Conservation (phyloP, 768 basidiomycete species). For the Suillus alpinus region DNA sequence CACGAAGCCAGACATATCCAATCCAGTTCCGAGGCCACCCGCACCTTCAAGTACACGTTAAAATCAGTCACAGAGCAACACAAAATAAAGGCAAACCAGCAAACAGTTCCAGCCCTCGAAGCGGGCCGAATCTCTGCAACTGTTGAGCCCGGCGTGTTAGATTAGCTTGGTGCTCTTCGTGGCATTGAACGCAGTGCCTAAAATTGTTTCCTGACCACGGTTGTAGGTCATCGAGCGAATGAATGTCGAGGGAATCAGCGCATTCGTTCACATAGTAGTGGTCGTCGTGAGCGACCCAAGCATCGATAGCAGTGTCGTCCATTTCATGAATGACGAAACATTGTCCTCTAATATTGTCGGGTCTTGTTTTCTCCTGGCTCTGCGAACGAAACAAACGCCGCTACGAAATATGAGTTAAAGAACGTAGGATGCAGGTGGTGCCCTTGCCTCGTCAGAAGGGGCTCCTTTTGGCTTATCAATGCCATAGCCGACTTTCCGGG, state of each 20-base stretch:
- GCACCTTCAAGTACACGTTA: slow-evolving; percentile 46
- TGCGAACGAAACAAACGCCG: slow-evolving; percentile 42
- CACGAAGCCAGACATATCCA: slow-evolving; percentile 59
- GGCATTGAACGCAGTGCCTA: slow-evolving; percentile 40
- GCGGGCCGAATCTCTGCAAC: slow-evolving; percentile 36
- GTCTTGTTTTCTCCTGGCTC: slow-evolving; percentile 21
- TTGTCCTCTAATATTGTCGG: slow-evolving; percentile 48
- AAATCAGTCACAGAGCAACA: neutral
- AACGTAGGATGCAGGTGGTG: neutral
- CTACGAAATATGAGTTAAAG: slow-evolving; percentile 17
- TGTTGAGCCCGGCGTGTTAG: slow-evolving; percentile 31
- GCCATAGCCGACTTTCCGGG: slow-evolving; percentile 16
- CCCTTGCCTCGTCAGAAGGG: slow-evolving; percentile 44
- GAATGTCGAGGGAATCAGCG: slow-evolving; percentile 17
- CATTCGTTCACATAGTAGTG: slow-evolving; percentile 54
- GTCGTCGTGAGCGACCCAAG: slow-evolving; percentile 51
- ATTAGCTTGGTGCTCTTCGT: slow-evolving; percentile 26
- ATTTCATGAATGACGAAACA: slow-evolving; percentile 46
- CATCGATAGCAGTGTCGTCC: slow-evolving; percentile 28
- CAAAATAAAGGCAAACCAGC: slow-evolving; percentile 42
- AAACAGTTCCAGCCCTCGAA: slow-evolving; percentile 67
- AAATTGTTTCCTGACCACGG: slow-evolving; percentile 30
- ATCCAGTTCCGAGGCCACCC: slow-evolving; percentile 69
- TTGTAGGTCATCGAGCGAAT: slow-evolving; percentile 19
- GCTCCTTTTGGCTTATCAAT: slow-evolving; percentile 15